Percentiles rank a stretch among this genome's conserved stretches.
Conservation (phyloP, 352 stramenopile species). For the Thraustochytrium sp. region DNA sequence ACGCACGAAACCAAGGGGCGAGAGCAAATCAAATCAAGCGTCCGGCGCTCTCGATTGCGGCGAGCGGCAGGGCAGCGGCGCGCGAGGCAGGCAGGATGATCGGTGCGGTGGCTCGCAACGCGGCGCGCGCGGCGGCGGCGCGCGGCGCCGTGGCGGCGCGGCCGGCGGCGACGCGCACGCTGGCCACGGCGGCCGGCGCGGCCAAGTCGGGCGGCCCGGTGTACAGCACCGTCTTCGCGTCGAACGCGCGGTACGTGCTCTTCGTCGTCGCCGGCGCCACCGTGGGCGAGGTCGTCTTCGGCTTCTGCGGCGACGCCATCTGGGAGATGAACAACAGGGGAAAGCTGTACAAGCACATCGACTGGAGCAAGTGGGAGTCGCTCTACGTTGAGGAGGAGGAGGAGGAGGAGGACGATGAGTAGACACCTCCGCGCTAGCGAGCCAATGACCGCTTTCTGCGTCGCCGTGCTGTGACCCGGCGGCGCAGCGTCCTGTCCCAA, state of each 20-base stretch:
- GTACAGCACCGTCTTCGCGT: constrained; percentile 35
- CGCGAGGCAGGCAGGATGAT: too few species aligned
- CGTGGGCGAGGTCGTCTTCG: constrained; percentile 23
- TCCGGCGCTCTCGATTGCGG: too few species aligned
- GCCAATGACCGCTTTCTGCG: too few species aligned
- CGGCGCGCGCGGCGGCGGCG: not conserved
- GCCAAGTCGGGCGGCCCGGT: not conserved
- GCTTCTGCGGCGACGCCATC: constrained; percentile 40
- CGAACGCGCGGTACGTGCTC: constrained; percentile 30
- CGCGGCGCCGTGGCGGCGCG: not conserved
- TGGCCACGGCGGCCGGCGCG: not conserved
- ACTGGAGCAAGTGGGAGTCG: constrained; percentile 42
- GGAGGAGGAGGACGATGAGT: constrained; percentile 34
- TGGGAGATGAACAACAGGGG: constrained; percentile 46
- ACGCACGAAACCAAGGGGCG: too few species aligned
- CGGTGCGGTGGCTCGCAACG: too few species aligned
- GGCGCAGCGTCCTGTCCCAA: not conserved
- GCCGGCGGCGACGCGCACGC: not conserved
- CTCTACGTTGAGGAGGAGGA: constrained; percentile 42
- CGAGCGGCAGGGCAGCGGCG: too few species aligned
- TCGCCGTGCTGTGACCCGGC: not conserved
- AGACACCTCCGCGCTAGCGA: too few species aligned
- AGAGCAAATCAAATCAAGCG: too few species aligned
- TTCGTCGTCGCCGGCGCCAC: constrained; percentile 34
- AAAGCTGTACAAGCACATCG: constrained; percentile 43